These are phyloP conservation scores for Lasiosphaeria miniovina DNA, from an alignment of 495 filamentous ascomycete species.

Conservation along the genomic window DNA sequence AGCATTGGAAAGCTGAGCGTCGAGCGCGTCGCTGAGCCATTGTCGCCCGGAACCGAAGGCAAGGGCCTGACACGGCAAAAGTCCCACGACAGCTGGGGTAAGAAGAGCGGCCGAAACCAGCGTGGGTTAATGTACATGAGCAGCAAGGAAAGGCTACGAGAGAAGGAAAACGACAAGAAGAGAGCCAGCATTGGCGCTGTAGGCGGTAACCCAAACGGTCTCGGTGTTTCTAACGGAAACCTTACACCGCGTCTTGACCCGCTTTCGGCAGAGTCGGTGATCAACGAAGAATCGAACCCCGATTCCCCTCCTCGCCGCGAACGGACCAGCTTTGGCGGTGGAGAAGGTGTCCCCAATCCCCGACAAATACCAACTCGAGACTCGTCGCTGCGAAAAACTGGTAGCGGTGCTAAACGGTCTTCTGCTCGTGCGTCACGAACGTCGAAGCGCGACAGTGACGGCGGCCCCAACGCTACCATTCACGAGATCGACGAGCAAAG, in stretches of 20 bases:
- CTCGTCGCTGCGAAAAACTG: constrained; percentile 62
- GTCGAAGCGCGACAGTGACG: constrained; percentile 41
- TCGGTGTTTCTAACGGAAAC: constrained; percentile 16
- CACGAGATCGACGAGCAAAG: constrained; percentile 34
- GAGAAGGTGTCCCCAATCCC: constrained; percentile 20
- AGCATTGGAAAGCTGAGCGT: constrained; percentile 60
- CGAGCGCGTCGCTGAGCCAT: constrained; percentile 45
- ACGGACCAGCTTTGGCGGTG: constrained; percentile 12
- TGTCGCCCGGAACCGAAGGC: constrained; percentile 36
- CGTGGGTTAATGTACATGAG: constrained; percentile 59
- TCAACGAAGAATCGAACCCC: constrained; percentile 47
- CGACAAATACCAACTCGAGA: constrained; percentile 63
- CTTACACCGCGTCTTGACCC: constrained; percentile 40
- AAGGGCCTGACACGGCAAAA: constrained; percentile 38
- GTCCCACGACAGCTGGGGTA: constrained; percentile 53
- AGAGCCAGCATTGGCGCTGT: constrained; percentile 39
- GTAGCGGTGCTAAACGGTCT: constrained; percentile 37
- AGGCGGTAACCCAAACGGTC: constrained; percentile 33
- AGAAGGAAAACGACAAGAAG: constrained; percentile 52
- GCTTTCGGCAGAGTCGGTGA: constrained; percentile 50
- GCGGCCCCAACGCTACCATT: constrained; percentile 30
- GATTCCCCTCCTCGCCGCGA: constrained; percentile 28
- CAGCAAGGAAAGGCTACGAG: constrained; percentile 54
- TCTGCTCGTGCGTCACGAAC: constrained; percentile 38
- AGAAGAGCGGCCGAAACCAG: constrained; percentile 47